These are phyloP conservation scores for Candida insectalens DNA, from an alignment of 805 yeast genomes.

Conservation along the genomic window DNA sequence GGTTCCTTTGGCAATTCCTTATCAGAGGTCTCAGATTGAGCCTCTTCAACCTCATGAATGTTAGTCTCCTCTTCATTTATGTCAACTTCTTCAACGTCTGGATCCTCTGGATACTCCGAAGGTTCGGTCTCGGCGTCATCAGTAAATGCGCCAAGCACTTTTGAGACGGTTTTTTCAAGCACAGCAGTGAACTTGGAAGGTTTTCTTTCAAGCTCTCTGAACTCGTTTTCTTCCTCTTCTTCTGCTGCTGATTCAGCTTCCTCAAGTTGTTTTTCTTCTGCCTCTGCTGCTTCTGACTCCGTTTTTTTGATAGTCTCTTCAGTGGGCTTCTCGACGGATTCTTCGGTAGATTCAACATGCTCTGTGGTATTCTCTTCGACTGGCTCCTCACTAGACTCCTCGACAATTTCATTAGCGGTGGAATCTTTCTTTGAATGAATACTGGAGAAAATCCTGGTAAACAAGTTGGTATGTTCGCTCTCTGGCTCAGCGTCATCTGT, in stretches of 20 bases:
- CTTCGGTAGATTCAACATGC: neutral
- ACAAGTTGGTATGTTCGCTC: no score
- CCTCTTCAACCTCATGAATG: slow-evolving; percentile 1
- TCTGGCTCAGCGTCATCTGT: no score
- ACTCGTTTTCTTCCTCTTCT: neutral
- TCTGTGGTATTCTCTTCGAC: slow-evolving; percentile 1
- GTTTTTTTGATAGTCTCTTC: neutral
- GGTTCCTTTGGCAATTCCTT: no score
- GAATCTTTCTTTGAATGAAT: no score
- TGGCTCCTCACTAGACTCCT: neutral
- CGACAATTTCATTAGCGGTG: neutral
- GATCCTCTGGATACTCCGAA: slow-evolving; percentile 2
- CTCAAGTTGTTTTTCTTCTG: neutral
- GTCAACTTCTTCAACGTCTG: slow-evolving; percentile 1
- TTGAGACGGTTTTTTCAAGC: neutral
- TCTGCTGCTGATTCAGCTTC: neutral
- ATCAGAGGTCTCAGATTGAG: neutral
- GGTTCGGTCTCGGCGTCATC: neutral
- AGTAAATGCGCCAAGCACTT: neutral
- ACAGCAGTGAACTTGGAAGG: neutral
- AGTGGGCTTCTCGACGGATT: neutral
- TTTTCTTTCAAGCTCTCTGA: neutral
- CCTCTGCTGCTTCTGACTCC: neutral
- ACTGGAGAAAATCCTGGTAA: no score
- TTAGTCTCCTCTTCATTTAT: slow-evolving; percentile 1